phyloP scores from a whole-genome alignment of 371 early-diverging fungal species.

The Mucor mucedo region DNA sequence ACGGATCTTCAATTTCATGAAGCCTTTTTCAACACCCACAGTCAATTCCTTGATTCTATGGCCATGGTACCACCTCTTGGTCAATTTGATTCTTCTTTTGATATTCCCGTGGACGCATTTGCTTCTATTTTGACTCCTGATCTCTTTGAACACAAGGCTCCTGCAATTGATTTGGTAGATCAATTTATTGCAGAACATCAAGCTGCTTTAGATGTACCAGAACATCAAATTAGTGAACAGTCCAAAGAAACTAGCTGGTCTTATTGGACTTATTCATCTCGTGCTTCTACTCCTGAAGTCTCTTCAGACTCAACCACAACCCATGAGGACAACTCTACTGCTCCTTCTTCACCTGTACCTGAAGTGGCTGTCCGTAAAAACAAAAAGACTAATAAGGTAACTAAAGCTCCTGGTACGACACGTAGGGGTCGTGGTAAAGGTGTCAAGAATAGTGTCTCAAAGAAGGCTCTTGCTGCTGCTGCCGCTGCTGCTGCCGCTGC shows the following conservation, averaged over 20 bases:
- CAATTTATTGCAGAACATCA: constrained; percentile 39
- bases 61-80: constrained; percentile 34
- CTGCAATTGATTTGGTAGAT: constrained; percentile 28
- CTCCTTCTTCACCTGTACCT: constrained; percentile 18
- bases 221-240: constrained; percentile 5
- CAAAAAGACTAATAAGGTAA: constrained; percentile 23
- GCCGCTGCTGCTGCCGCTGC: constrained; percentile 9
- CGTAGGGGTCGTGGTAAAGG: constrained; percentile 37
- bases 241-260: constrained; percentile 27
- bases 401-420: constrained; percentile 13
- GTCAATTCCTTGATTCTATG: constrained; percentile 7
- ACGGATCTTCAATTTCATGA: background rate
- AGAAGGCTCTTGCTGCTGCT: constrained; percentile 19
- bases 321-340: background rate
- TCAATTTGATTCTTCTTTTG: constrained; percentile 10
- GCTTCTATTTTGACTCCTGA: constrained; percentile 15
- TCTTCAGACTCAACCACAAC: constrained; percentile 11
- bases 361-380: constrained; percentile 16
- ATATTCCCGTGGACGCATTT: constrained; percentile 6
- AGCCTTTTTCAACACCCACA: constrained; percentile 11
- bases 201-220: constrained; percentile 25
- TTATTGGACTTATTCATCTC: constrained; percentile 25
- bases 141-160: constrained; percentile 10
- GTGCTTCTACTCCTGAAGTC: constrained; percentile 26
- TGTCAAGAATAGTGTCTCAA: constrained; percentile 23